These are phyloP conservation scores for Tephrocybe sp. DNA, from an alignment of 768 basidiomycete genomes.

Conservation along the genomic window DNA sequence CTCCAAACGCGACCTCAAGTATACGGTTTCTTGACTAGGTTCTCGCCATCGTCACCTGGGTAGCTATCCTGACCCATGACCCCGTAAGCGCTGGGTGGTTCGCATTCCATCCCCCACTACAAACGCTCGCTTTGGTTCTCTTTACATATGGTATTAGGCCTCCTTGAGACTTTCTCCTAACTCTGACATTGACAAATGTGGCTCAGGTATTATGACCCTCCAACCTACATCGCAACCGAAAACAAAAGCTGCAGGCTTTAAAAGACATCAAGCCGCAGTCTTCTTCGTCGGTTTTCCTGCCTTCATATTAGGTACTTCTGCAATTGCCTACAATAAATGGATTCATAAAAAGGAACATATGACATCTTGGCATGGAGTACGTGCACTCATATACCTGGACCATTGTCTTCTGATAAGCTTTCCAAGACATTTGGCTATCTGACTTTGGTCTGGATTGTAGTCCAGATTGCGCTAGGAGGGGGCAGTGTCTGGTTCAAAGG, in stretches of 20 bases:
- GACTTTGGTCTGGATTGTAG: slow-evolving; percentile 55
- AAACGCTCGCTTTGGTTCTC: slow-evolving; percentile 51
- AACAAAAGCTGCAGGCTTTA: slow-evolving; percentile 64
- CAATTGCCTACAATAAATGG: slow-evolving; percentile 63
- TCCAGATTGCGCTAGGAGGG: slow-evolving; percentile 62
- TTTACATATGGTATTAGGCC: slow-evolving; percentile 57
- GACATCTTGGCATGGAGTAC: slow-evolving; percentile 73
- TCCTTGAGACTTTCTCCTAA: neutral
- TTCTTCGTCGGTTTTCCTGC: slow-evolving; percentile 53
- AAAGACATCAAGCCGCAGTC: slow-evolving; percentile 66
- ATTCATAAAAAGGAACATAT: slow-evolving; percentile 53
- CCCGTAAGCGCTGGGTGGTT: slow-evolving; percentile 53
- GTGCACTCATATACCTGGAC: slow-evolving; percentile 17
- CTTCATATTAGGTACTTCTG: slow-evolving; percentile 56
- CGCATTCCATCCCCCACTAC: slow-evolving; percentile 61
- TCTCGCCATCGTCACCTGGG: slow-evolving; percentile 16
- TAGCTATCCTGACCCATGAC: slow-evolving; percentile 9
- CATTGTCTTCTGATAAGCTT: neutral
- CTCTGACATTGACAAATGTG: neutral
- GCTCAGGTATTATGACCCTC: slow-evolving; percentile 66
- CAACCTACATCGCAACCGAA: slow-evolving; percentile 68
- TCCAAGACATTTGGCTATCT: slow-evolving; percentile 62
- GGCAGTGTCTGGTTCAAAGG: slow-evolving; percentile 80
- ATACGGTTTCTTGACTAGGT: slow-evolving; percentile 2
- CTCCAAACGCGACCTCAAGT: neutral